Base-by-base conservation (phyloP, 1,139 yeast species). In the Candida sanyaensis region DNA sequence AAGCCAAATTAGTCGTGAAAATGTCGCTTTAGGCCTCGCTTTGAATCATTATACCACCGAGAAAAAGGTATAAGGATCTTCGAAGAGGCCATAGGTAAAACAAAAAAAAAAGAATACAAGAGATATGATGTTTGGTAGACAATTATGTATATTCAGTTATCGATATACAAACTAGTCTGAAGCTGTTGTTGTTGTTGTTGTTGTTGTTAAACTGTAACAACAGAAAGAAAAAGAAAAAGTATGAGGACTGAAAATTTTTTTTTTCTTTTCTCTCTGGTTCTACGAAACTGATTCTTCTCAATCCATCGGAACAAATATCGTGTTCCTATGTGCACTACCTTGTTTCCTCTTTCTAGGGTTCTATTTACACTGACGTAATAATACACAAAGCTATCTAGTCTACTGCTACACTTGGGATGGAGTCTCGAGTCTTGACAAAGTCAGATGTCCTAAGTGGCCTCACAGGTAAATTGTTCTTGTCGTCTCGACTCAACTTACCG, bases 1-100 rank as follows among this genome's bases (percentile, higher is more conserved):
- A 59, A 54, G 59, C 65, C 56, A 62, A 63, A 60, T 60, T 62
- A 64, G 65, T 52, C 54, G 64, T 67, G 63, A 58, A 17, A 17
- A 11, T 26, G 34, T 61, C 49, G 32, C 51, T 82, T 77, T 82
- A 61, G 86, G 85, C 86, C 69, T 78, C 86, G 83, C 84, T 82
- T 82, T 82, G 87, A 82, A 81, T 81, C 84, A 69, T 66, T 68
- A 75, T 63, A 73, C 84, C 82, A 81, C 26, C 77, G 63, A 69
- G n/a, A 55, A 61, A 43, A 64, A 69, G 78, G 77, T 71, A 65
- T 69, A 73, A 63, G 77, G 78, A 81, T 81, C 87, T 82, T 82
- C 87, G 87, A 82, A 81, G 85, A 80, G 75, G 86, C 80, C 84
- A 57, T 30, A 4, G 32, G 32, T 30, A 2, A 4, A 26, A 4